Percentiles rank a stretch among this genome's conserved stretches.
These are phyloP conservation scores for Plasmodium chabaudi DNA, from an alignment of 169 alveolate species.

Conservation along the genomic window DNA sequence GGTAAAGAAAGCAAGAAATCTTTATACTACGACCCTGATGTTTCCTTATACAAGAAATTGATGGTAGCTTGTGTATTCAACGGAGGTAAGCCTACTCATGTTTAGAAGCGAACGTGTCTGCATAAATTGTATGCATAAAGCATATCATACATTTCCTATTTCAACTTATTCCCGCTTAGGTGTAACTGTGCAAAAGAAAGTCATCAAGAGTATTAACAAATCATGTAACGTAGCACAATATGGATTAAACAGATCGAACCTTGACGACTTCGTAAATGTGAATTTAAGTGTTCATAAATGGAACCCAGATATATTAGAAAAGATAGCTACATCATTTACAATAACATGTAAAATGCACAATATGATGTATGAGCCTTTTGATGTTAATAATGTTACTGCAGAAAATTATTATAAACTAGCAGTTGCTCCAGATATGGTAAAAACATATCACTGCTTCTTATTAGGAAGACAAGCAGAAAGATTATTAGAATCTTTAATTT, in stretches of 20 bases:
- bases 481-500: slow-evolving; percentile 45
- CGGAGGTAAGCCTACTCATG: slow-evolving; percentile 10
- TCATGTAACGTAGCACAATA: slow-evolving; percentile 31
- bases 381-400: slow-evolving; percentile 8
- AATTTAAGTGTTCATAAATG: slow-evolving; percentile 34
- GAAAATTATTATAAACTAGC: slow-evolving; percentile 25
- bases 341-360: slow-evolving; percentile 32
- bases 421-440: slow-evolving; percentile 55
- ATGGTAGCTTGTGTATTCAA: slow-evolving; percentile 55
- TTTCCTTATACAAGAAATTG: slow-evolving; percentile 42
- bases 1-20: slow-evolving; percentile 67
- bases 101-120: neutral
- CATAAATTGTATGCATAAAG: neutral
- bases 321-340: slow-evolving; percentile 15
- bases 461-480: slow-evolving; percentile 58
- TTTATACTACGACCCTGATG: slow-evolving; percentile 34
- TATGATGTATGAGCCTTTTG: slow-evolving; percentile 8
- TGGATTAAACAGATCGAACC: slow-evolving; percentile 11
- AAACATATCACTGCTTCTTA: slow-evolving; percentile 49
- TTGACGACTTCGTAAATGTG: slow-evolving; percentile 28
- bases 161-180: slow-evolving; percentile 8
- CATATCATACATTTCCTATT: neutral
- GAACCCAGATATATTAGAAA: slow-evolving; percentile 47
- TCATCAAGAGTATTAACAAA: slow-evolving; percentile 3
- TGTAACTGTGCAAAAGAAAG: slow-evolving; percentile 37